These are phyloP conservation scores for Tolypocladium sp. DNA, from an alignment of 2,329 filamentous ascomycete genomes.

Conservation along the genomic window DNA sequence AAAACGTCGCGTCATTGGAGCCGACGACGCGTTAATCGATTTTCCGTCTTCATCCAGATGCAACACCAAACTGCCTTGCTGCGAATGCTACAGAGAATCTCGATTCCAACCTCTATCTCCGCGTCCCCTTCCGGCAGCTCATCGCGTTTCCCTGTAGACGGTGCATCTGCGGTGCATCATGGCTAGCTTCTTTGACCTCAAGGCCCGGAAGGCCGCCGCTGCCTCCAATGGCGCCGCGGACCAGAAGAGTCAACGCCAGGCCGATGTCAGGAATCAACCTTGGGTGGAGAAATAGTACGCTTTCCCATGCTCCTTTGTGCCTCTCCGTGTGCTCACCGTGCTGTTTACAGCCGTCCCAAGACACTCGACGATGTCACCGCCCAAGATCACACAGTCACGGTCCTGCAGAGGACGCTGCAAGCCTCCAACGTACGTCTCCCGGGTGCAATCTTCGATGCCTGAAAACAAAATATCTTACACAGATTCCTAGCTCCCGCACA, in stretches of 20 bases:
- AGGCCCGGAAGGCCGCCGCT: constrained; percentile 75
- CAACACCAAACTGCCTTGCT: not conserved
- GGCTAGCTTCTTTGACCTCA: constrained; percentile 92
- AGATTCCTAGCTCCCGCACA: constrained; percentile 67
- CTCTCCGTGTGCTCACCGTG: constrained; percentile 16
- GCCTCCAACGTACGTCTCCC: constrained; percentile 67
- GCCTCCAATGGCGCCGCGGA: constrained; percentile 53
- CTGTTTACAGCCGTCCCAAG: constrained; percentile 67
- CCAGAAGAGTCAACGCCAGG: constrained; percentile 53
- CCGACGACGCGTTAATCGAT: constrained; percentile 21
- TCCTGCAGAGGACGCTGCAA: constrained; percentile 86
- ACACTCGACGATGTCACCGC: constrained; percentile 90
- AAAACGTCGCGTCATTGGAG: not conserved
- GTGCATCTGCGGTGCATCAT: constrained; percentile 34
- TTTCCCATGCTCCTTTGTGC: not conserved
- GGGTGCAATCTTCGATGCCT: not conserved
- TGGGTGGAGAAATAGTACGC: constrained; percentile 98
- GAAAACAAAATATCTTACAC: not conserved
- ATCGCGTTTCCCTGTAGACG: not conserved
- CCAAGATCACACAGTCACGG: constrained; percentile 92
- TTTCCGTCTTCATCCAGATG: constrained; percentile 2
- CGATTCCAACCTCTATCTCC: not conserved
- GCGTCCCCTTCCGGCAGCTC: not conserved
- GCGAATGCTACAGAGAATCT: not conserved
- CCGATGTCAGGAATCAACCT: constrained; percentile 63